These are phyloP conservation scores for Naganishia kalamii DNA, from an alignment of 768 basidiomycete species.

Conservation along the genomic window DNA sequence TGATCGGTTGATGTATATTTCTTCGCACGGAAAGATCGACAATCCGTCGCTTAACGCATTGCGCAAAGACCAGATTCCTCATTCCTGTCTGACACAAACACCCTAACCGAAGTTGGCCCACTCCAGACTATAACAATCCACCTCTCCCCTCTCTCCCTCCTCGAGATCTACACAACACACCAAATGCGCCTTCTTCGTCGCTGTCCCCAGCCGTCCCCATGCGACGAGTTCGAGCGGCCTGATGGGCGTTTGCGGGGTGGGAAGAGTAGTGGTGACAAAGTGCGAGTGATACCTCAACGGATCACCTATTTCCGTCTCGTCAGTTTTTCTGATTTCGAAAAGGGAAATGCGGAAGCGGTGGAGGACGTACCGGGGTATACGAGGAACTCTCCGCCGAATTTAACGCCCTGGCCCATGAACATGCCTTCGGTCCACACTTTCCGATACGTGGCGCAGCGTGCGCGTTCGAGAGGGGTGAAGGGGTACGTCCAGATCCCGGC, in stretches of 20 bases:
- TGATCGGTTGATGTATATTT: too few species aligned
- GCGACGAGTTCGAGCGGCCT: conserved; percentile 91
- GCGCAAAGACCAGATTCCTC: too few species aligned
- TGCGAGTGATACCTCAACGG: conserved; percentile 95
- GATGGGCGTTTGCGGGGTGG: conserved; percentile 55
- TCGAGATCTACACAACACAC: conserved; percentile 78
- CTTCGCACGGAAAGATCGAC: too few species aligned
- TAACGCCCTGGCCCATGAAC: conserved; percentile 82
- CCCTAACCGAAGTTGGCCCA: background rate
- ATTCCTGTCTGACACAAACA: too few species aligned
- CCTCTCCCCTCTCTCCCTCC: background rate
- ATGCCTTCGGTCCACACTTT: conserved; percentile 75
- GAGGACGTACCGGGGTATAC: conserved; percentile 75
- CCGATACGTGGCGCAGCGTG: conserved; percentile 71
- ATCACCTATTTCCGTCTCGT: conserved; percentile 51
- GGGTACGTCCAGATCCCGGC: conserved; percentile 77
- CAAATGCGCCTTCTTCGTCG: conserved; percentile 91
- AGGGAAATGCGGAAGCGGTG: background rate
- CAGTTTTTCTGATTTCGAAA: background rate
- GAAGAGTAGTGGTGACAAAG: conserved; percentile 76
- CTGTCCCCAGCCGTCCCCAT: conserved; percentile 89
- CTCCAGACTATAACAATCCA: background rate
- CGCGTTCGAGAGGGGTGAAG: conserved; percentile 58
- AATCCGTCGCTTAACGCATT: too few species aligned
- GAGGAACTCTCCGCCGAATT: conserved; percentile 92